Base-by-base conservation (phyloP, 2,329 filamentous ascomycete genomes). In the Macrophomina phaseolina region DNA sequence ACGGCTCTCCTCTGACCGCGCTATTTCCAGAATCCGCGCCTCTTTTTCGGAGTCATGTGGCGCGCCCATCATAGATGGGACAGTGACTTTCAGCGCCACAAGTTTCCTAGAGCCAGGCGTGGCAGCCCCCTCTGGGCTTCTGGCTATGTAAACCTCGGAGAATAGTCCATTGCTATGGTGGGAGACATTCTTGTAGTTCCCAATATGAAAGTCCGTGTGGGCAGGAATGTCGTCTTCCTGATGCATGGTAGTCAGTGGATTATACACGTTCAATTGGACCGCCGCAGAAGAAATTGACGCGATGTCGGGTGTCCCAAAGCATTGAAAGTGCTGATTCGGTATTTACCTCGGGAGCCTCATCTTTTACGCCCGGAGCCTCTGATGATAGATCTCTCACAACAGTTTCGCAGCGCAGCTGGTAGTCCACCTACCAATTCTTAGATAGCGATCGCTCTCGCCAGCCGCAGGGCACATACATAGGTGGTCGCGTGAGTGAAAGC, bases 31-130 rank as follows among this genome's bases (percentile, higher is more conserved):
- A 55, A 98, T 89, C 70, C 89, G 88, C 63, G 89, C 89, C 81
- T 99, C 95, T 51, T 92, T 89, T 55, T 85, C 81, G 1, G 93
- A 90, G 75, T 96, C 89, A 78, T 99, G 95, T 9, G 95, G 95
- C 67, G 91, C 89, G 45, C 89, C 85, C 80, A 90, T 88, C 64
- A 85, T 83, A 45, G 89, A 89, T 38, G 92, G 89, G 34, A 88
- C 89, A 42, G 95, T 97, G 67, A 97, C 89, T 76, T 99, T 99
- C 58, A 99, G 82, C 1, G 94, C 95, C 5, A 90, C 83, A 11
- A 86, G 70, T 5, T 68, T 65, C 18, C 71, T 62, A 14, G 67
- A 68, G 16, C 71, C 69, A 23, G 71, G 52, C 9, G 72, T 69
- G 56, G 70, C 73, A 3, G 78, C 74, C n/a, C 72, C 70, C 40